phyloP scores from a whole-genome alignment of 306 rosid genomes.

The Begonia peltatifolia region DNA sequence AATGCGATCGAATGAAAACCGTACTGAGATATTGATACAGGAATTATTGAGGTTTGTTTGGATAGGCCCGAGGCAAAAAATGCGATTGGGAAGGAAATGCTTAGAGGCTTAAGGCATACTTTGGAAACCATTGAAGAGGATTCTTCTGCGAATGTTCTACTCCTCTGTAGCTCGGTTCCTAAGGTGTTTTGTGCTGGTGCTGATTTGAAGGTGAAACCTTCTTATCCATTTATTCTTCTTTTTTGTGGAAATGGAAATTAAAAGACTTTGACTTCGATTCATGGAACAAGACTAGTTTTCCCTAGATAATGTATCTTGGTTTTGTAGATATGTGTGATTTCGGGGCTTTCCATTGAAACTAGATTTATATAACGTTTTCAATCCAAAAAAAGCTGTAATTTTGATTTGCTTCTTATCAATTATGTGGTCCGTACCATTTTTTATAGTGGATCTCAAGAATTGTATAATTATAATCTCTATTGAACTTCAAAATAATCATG shows the following conservation, averaged over 20 bases:
- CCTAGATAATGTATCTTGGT: too few species aligned
- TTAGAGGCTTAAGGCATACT: slow-evolving; percentile 33
- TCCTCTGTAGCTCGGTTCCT: slow-evolving; percentile 63
- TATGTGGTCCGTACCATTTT: background rate
- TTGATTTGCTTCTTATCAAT: too few species aligned
- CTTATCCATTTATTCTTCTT: too few species aligned
- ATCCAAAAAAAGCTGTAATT: too few species aligned
- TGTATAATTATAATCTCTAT: too few species aligned
- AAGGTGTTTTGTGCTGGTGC: slow-evolving; percentile 64
- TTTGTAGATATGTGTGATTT: too few species aligned
- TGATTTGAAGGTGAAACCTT: slow-evolving; percentile 31
- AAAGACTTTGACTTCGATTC: background rate
- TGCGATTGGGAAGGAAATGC: slow-evolving; percentile 74
- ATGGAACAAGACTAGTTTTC: too few species aligned
- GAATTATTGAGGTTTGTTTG: slow-evolving; percentile 58
- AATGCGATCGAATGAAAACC: background rate
- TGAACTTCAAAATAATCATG: background rate
- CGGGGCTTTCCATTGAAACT: too few species aligned
- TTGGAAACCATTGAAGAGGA: slow-evolving; percentile 44
- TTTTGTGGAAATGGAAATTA: too few species aligned
- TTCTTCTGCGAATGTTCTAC: slow-evolving; percentile 40
- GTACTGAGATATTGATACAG: slow-evolving; percentile 19
- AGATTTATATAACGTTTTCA: too few species aligned
- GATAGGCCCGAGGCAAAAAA: slow-evolving; percentile 57
- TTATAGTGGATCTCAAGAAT: background rate